Evolutionary conservation across 371 early-diverging fungal genomes (phyloP).

Genomic region (Mortierella sp.): DNA sequence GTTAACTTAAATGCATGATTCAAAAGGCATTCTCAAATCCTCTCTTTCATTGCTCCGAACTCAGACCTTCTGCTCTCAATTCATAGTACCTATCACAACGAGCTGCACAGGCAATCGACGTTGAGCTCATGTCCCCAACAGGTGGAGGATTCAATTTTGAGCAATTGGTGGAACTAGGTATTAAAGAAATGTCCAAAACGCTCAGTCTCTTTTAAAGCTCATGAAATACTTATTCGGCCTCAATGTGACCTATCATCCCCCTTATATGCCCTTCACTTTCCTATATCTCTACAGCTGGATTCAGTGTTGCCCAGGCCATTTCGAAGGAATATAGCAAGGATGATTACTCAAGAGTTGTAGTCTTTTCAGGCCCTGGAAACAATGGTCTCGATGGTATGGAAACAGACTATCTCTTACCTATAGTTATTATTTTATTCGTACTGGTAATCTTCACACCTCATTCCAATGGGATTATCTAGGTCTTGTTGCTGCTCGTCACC

Average conservation of each 20-base stretch:
- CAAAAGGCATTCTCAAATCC: too few relatives aligned
- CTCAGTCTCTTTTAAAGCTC: too few relatives aligned
- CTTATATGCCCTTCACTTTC: neutral
- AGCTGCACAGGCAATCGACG: slow-evolving; percentile 84
- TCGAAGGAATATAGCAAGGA: slow-evolving; percentile 72
- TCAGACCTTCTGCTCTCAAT: too few relatives aligned
- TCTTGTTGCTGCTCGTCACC: slow-evolving; percentile 92
- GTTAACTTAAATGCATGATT: too few relatives aligned
- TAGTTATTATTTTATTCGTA: too few relatives aligned
- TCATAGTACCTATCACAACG: slow-evolving; percentile 80
- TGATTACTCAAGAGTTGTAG: slow-evolving; percentile 67
- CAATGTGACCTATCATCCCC: neutral
- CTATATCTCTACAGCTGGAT: slow-evolving; percentile 71
- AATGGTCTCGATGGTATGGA: slow-evolving; percentile 96
- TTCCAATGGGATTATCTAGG: too few relatives aligned
- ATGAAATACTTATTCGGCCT: neutral
- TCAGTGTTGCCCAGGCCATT: slow-evolving; percentile 92
- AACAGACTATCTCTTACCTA: neutral
- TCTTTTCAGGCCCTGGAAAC: slow-evolving; percentile 92
- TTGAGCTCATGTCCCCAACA: slow-evolving; percentile 84
- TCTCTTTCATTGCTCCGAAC: too few relatives aligned
- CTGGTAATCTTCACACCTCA: too few relatives aligned
- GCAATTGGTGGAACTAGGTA: slow-evolving; percentile 65
- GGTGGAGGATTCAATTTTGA: slow-evolving; percentile 87
- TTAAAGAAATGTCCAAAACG: neutral